These are phyloP conservation scores for Articulospora tetracladia DNA, from an alignment of 495 filamentous ascomycete genomes.

Conservation along the genomic window DNA sequence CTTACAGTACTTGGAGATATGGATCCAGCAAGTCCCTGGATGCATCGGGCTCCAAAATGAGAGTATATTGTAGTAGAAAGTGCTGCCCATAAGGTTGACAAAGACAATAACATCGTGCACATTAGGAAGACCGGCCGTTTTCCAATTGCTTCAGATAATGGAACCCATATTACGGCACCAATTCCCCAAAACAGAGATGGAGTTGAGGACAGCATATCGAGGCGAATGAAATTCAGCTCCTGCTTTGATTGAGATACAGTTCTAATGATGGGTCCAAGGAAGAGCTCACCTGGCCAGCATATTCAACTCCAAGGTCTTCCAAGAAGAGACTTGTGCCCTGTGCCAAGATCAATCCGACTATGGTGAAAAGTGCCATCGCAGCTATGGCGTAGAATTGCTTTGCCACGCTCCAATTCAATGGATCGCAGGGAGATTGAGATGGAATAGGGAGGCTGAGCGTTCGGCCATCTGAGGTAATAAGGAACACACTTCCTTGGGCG, in stretches of 20 bases:
- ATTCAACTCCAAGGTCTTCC: not conserved
- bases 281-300: not conserved
- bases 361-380: not conserved
- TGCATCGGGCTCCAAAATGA: conserved; percentile 1
- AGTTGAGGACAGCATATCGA: conserved; percentile 1
- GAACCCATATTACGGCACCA: conserved; percentile 38
- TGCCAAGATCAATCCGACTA: conserved; percentile 2
- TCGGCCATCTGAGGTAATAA: conserved; percentile 12
- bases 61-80: not conserved
- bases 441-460: conserved; percentile 6
- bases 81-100: not conserved
- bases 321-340: conserved; percentile 5
- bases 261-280: not conserved
- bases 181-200: conserved; percentile 32
- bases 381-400: not conserved
- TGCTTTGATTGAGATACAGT: not conserved
- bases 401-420: conserved; percentile 4
- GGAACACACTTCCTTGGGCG: conserved; percentile 20
- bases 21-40: conserved; percentile 1
- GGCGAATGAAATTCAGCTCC: not conserved
- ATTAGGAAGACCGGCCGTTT: conserved; percentile 33
- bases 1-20: conserved; percentile 1
- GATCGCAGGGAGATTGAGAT: conserved; percentile 5
- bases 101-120: conserved; percentile 29
- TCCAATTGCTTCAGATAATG: conserved; percentile 35